Conservation (phyloP, 148 eudicot genomes). For the Dianthus caryophyllus region DNA sequence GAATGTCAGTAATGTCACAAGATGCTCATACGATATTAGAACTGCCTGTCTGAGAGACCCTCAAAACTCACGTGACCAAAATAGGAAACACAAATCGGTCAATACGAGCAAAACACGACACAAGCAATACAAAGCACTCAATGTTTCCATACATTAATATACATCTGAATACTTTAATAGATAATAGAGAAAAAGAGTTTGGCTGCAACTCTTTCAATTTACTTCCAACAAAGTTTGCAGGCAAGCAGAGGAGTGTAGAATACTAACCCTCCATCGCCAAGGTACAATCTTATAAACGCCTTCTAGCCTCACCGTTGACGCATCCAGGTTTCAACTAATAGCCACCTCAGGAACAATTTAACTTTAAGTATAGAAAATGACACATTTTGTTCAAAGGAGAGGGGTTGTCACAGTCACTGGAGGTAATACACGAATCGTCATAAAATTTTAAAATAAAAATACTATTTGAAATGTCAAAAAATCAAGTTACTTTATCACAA, state of each 20-base stretch:
- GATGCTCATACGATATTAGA: not conserved
- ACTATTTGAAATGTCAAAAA: too few species aligned
- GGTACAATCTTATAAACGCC: not conserved
- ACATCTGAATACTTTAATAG: not conserved
- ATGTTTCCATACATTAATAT: too few species aligned
- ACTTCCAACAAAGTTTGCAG: not conserved
- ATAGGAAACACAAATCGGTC: not conserved
- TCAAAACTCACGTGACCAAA: not conserved
- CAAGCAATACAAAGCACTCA: too few species aligned
- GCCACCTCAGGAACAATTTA: not conserved
- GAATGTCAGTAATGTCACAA: not conserved
- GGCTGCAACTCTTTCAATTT: not conserved
- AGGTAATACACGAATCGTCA: too few species aligned
- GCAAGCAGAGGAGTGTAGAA: not conserved
- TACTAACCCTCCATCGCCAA: not conserved
- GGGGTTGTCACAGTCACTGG: too few species aligned
- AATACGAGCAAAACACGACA: too few species aligned
- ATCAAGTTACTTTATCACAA: too few species aligned
- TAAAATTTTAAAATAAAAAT: too few species aligned
- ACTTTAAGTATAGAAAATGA: too few species aligned
- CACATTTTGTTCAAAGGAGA: not conserved
- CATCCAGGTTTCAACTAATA: not conserved
- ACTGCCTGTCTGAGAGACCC: not conserved
- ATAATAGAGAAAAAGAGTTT: not conserved
- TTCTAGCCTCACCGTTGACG: not conserved